These are phyloP conservation scores for Saccharomycopsis hybrid DNA, from an alignment of 1,139 yeast species.

Conservation along the genomic window DNA sequence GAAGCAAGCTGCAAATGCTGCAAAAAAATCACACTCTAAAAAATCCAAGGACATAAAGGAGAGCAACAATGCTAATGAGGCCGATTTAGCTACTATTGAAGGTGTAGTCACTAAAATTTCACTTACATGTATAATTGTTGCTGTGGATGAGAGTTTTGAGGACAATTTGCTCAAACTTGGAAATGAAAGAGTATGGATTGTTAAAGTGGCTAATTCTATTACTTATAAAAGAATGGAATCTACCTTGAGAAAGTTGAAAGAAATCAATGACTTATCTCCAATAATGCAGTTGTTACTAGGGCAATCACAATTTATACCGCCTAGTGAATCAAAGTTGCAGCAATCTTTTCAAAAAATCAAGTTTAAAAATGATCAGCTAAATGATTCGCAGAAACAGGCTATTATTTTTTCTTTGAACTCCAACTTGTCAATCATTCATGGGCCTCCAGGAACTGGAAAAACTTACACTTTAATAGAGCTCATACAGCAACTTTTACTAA, in stretches of 20 bases:
- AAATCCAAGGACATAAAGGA: constrained; percentile 21
- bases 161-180: constrained; percentile 40
- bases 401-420: constrained; percentile 43
- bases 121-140: constrained; percentile 42
- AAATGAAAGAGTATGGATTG: constrained; percentile 51
- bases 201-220: constrained; percentile 60
- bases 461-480: constrained; percentile 85
- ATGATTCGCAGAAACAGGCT: constrained; percentile 68
- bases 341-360: constrained; percentile 23
- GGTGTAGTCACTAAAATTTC: constrained; percentile 35
- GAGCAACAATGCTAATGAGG: constrained; percentile 22
- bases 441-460: constrained; percentile 79
- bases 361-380: constrained; percentile 49
- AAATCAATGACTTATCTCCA: constrained; percentile 32
- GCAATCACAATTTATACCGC: constrained; percentile 31
- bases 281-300: constrained; percentile 44
- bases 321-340: constrained; percentile 19
- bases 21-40: constrained; percentile 18
- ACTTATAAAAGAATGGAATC: constrained; percentile 78
- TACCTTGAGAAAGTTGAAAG: constrained; percentile 63
- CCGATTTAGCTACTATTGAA: constrained; percentile 23
- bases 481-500: constrained; percentile 62
- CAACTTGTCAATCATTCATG: constrained; percentile 56
- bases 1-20: constrained; percentile 2
- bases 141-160: constrained; percentile 47